Evolutionary conservation across 2,329 filamentous ascomycete species (phyloP).

Genomic region (Trichoderma koningiopsis): DNA sequence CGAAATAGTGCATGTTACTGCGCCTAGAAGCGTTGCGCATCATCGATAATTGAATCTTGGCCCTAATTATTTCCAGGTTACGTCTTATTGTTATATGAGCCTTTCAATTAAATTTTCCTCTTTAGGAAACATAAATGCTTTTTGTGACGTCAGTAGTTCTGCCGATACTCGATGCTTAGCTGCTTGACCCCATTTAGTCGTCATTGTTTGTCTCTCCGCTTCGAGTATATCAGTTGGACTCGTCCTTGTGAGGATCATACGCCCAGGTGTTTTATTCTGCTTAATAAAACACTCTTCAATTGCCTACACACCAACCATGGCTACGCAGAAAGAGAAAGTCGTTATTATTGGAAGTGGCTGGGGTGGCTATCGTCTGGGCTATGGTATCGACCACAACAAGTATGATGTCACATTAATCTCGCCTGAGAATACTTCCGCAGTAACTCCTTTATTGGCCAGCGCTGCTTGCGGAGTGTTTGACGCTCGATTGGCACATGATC

Average conservation of each 20-base stretch:
- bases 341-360: background rate
- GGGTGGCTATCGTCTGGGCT: background rate
- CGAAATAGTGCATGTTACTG: background rate
- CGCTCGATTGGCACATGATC: background rate
- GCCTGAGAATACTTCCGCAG: background rate
- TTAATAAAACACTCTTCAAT: background rate
- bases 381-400: background rate
- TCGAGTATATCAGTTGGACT: background rate
- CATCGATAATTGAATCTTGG: background rate
- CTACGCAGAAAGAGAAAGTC: background rate
- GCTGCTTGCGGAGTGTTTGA: background rate
- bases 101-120: background rate
- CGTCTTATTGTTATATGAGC: background rate
- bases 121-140: background rate
- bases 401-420: background rate
- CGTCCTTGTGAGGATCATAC: background rate
- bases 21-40: background rate
- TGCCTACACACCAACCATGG: background rate
- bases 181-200: background rate
- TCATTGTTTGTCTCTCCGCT: background rate
- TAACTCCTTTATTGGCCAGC: background rate
- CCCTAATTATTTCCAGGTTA: background rate
- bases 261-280: background rate
- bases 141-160: background rate
- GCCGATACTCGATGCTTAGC: too few species aligned